Conservation (phyloP, 768 basidiomycete species). For the Lactifluus volemus region DNA sequence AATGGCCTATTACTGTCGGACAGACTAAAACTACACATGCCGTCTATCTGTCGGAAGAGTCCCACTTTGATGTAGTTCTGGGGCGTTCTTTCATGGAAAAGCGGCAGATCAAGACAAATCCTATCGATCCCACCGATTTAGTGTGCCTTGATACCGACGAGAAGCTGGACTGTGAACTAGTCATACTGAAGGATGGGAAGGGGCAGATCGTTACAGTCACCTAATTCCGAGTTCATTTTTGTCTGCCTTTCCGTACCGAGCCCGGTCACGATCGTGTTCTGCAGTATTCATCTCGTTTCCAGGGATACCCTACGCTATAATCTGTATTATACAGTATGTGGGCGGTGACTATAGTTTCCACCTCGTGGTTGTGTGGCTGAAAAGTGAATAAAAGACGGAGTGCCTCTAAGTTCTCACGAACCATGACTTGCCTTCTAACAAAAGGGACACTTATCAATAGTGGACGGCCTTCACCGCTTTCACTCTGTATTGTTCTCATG, state of each 20-base stretch:
- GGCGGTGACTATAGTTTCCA: background rate
- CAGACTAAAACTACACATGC: constrained; percentile 33
- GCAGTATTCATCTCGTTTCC: background rate
- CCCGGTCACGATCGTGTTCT: background rate
- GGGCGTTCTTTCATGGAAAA: constrained; percentile 81
- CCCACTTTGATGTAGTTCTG: constrained; percentile 92
- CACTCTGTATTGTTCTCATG: constrained; percentile 6
- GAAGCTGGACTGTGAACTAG: constrained; percentile 84
- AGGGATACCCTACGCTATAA: background rate
- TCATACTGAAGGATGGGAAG: constrained; percentile 84
- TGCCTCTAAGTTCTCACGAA: background rate
- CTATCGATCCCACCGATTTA: constrained; percentile 81
- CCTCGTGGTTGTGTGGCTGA: background rate
- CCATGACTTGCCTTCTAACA: background rate
- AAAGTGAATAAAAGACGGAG: background rate
- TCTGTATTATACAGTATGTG: background rate
- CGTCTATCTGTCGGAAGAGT: constrained; percentile 89
- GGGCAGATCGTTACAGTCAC: constrained; percentile 90
- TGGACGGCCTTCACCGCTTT: background rate
- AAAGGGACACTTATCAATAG: background rate
- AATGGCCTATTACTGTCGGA: constrained; percentile 74
- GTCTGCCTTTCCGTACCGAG: background rate
- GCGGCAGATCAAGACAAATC: constrained; percentile 67
- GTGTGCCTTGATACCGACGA: constrained; percentile 90
- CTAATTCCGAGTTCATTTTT: constrained; percentile 23